Evolutionary conservation across 495 filamentous ascomycete species (phyloP).

Genomic region (Xeromyces bisporus): DNA sequence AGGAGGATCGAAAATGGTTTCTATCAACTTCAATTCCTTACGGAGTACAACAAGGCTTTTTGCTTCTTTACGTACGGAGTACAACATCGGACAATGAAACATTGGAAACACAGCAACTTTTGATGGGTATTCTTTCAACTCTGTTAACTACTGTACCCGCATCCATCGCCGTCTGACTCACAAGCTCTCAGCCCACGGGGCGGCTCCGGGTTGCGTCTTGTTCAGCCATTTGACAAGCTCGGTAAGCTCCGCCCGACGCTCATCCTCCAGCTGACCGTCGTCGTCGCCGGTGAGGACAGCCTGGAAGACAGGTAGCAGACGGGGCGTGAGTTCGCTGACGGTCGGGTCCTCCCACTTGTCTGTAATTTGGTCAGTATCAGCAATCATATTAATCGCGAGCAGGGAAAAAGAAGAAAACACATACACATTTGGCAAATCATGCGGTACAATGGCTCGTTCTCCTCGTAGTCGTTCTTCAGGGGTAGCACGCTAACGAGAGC

Average conservation of each 20-base stretch:
- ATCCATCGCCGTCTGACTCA: constrained; percentile 11
- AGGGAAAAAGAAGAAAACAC: constrained; percentile 13
- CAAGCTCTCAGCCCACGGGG: constrained; percentile 30
- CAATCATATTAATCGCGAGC: not conserved
- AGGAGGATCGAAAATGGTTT: too few relatives aligned
- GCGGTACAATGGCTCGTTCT: constrained; percentile 82
- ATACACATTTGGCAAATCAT: constrained; percentile 77
- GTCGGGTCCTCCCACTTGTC: constrained; percentile 58
- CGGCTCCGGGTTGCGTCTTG: constrained; percentile 30
- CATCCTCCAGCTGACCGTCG: constrained; percentile 70
- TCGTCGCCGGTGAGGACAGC: constrained; percentile 60
- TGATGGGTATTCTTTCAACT: too few relatives aligned
- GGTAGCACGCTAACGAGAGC: constrained; percentile 64
- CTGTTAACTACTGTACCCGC: too few relatives aligned
- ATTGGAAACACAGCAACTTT: too few relatives aligned
- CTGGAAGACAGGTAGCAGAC: constrained; percentile 64
- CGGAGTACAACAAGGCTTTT: too few relatives aligned
- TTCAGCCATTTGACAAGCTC: constrained; percentile 59
- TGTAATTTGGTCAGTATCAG: constrained; percentile 16
- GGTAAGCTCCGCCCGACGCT: constrained; percentile 52
- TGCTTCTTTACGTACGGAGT: too few relatives aligned
- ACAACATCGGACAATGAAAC: too few relatives aligned
- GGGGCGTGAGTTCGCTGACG: constrained; percentile 56
- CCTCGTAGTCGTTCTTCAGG: constrained; percentile 85
- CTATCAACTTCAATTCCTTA: too few relatives aligned